Conservation (phyloP, 345 rosid genomes). For the Eutrema japonicum region DNA sequence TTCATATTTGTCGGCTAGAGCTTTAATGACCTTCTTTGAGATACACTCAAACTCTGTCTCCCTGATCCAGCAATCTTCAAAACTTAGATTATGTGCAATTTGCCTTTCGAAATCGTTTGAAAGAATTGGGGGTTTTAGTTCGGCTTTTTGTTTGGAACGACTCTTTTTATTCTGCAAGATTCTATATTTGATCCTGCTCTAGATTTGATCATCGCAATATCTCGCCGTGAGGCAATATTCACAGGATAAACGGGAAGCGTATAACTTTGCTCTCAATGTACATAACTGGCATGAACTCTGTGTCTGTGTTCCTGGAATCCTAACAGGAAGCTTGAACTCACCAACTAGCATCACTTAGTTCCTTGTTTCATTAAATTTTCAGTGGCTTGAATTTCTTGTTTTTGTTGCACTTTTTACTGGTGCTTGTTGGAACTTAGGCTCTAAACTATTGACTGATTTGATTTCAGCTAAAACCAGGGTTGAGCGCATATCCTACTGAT, state of each 20-base stretch:
- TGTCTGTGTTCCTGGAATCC: background rate
- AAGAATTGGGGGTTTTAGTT: background rate
- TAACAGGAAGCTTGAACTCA: conserved; percentile 20
- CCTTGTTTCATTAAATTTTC: background rate
- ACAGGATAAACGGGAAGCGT: background rate
- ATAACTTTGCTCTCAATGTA: conserved; percentile 10
- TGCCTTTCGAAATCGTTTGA: background rate
- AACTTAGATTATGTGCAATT: background rate
- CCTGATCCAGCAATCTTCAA: conserved; percentile 4
- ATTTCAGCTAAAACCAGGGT: conserved; percentile 75
- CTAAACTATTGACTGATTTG: conserved; percentile 33
- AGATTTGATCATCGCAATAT: background rate
- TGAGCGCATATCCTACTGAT: conserved; percentile 80
- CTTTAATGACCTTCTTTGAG: background rate
- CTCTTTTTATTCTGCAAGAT: background rate
- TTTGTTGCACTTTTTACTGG: conserved; percentile 2
- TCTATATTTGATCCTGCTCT: conserved; percentile 16
- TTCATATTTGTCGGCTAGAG: background rate
- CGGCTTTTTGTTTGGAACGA: background rate
- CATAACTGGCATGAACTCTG: conserved; percentile 18
- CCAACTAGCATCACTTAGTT: background rate
- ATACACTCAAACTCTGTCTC: conserved; percentile 1
- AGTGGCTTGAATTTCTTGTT: conserved; percentile 3
- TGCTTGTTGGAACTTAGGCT: conserved; percentile 14
- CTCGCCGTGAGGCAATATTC: background rate